These are phyloP conservation scores for Rhynchosporium graminicola DNA, from an alignment of 2,329 filamentous ascomycete species.

Conservation along the genomic window DNA sequence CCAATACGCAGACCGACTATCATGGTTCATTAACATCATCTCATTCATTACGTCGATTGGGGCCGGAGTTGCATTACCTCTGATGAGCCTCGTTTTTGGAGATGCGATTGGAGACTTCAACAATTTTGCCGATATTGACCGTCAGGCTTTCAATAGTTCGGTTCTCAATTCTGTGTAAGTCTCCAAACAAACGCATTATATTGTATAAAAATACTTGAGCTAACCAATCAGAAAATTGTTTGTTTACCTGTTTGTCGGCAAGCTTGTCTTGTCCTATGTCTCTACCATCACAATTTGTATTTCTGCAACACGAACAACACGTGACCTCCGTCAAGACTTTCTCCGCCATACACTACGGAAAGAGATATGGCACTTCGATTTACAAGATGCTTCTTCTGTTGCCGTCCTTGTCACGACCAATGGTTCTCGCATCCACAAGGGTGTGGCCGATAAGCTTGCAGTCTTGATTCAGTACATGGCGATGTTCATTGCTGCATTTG, in stretches of 20 bases:
- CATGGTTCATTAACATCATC: slow-evolving; percentile 20
- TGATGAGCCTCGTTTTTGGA: slow-evolving; percentile 53
- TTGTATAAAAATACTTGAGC: neutral
- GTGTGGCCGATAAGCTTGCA: slow-evolving; percentile 49
- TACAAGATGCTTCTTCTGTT: slow-evolving; percentile 45
- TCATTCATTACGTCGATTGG: slow-evolving; percentile 30
- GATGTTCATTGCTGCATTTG: slow-evolving; percentile 43
- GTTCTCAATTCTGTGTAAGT: slow-evolving; percentile 15
- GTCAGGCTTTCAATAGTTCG: slow-evolving; percentile 39
- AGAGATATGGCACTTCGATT: slow-evolving; percentile 58
- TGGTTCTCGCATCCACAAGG: slow-evolving; percentile 49
- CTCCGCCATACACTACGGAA: slow-evolving; percentile 45
- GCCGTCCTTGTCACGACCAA: slow-evolving; percentile 38
- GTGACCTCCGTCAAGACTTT: slow-evolving; percentile 32
- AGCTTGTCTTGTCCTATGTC: slow-evolving; percentile 50
- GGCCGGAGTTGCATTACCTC: slow-evolving; percentile 47
- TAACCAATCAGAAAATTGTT: slow-evolving; percentile 40
- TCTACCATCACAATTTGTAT: slow-evolving; percentile 44
- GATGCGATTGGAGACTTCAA: slow-evolving; percentile 33
- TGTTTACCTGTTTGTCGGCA: slow-evolving; percentile 55
- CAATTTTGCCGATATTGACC: slow-evolving; percentile 32
- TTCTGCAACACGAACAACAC: slow-evolving; percentile 47
- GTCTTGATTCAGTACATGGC: slow-evolving; percentile 45
- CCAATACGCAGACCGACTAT: slow-evolving; percentile 20
- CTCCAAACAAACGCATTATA: too few species aligned